phyloP scores from a whole-genome alignment of 495 filamentous ascomycete species.

The Lepidopterella palustris region DNA sequence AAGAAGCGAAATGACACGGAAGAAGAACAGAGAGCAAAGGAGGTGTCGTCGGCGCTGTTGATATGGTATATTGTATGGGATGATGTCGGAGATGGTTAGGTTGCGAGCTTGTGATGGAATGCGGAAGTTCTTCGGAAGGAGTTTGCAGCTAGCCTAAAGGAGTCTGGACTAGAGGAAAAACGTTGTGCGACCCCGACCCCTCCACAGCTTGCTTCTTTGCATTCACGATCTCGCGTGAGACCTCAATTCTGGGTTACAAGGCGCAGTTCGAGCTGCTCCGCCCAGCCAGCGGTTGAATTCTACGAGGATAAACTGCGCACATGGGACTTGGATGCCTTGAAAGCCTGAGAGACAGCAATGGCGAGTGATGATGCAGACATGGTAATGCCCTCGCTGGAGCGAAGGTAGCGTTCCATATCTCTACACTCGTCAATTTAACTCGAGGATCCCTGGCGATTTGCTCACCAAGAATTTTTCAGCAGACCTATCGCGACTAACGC shows the following conservation, averaged over 20 bases:
- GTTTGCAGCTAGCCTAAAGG: not conserved
- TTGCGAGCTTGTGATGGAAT: too few species aligned
- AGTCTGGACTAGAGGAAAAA: not conserved
- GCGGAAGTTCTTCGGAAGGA: not conserved
- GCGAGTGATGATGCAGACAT: slow-evolving; percentile 3
- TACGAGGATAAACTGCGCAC: not conserved
- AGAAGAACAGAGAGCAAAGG: not conserved
- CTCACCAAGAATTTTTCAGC: too few species aligned
- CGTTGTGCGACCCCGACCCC: not conserved
- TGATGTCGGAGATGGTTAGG: not conserved
- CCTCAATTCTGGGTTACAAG: too few species aligned
- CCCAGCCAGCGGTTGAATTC: not conserved
- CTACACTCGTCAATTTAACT: not conserved
- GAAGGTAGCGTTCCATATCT: not conserved
- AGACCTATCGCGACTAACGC: not conserved
- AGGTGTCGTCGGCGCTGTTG: not conserved
- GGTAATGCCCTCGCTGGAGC: not conserved
- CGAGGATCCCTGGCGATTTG: too few species aligned
- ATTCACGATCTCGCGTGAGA: too few species aligned
- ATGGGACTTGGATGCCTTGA: slow-evolving; percentile 3
- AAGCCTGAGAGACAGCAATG: not conserved
- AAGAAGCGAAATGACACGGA: not conserved
- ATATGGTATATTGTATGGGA: not conserved
- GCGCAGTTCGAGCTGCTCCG: too few species aligned
- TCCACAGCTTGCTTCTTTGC: too few species aligned